Conservation (phyloP, 352 stramenopile species). For the Phytophthora melonis region DNA sequence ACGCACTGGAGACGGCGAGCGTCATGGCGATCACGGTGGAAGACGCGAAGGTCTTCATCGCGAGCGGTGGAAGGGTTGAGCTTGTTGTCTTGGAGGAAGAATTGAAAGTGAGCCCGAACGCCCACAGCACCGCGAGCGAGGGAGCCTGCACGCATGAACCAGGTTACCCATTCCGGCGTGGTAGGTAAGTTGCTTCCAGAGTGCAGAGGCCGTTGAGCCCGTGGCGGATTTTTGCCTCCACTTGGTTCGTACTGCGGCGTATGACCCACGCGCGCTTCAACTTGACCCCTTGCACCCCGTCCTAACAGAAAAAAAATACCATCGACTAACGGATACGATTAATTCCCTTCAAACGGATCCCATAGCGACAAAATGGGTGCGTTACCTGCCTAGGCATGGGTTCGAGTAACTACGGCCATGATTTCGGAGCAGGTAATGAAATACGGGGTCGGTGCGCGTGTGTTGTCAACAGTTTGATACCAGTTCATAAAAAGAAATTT, state of each 20-base stretch:
- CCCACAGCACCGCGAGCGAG: too few species aligned
- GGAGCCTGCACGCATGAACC: not conserved
- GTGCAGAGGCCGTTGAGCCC: not conserved
- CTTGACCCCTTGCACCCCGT: not conserved
- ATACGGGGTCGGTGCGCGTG: too few species aligned
- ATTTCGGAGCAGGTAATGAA: too few species aligned
- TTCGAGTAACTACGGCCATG: too few species aligned
- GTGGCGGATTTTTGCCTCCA: constrained; percentile 6
- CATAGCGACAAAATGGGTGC: too few species aligned
- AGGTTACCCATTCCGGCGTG: too few species aligned
- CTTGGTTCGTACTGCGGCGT: not conserved
- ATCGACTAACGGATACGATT: constrained; percentile 1
- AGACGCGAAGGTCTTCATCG: constrained; percentile 7
- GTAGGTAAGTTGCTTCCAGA: too few species aligned
- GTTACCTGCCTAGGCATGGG: too few species aligned
- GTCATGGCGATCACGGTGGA: not conserved
- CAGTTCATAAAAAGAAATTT: too few species aligned
- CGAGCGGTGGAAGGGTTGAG: not conserved
- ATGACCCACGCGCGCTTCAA: not conserved
- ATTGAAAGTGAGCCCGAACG: constrained; percentile 15
- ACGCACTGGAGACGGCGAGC: not conserved
- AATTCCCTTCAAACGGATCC: too few species aligned
- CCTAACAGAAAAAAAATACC: constrained; percentile 5
- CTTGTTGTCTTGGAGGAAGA: constrained; percentile 4
- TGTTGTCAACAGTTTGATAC: too few species aligned